Conservation (phyloP, 2,329 filamentous ascomycete genomes). For the Coniochaeta ligniaria region DNA sequence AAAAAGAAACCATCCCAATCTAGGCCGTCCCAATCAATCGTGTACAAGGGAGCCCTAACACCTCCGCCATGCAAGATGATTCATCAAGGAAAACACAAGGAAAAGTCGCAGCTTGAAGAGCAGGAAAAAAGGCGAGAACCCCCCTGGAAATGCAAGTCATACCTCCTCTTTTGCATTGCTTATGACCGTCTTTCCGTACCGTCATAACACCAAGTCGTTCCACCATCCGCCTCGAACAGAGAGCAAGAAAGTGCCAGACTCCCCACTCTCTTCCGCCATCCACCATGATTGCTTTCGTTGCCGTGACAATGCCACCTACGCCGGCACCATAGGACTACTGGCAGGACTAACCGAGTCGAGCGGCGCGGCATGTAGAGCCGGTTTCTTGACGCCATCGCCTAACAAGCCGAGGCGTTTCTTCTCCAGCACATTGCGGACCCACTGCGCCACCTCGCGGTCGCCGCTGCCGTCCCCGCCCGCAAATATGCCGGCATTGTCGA, state of each 20-base stretch:
- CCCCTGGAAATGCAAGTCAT: neutral
- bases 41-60: constrained; percentile 1
- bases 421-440: constrained; percentile 70
- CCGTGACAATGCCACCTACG: neutral
- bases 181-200: neutral
- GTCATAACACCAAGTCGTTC: neutral
- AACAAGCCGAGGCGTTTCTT: constrained; percentile 51
- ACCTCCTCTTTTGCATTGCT: neutral
- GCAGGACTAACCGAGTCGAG: constrained; percentile 63
- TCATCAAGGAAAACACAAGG: neutral
- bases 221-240: neutral
- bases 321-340: constrained; percentile 26
- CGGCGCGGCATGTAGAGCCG: constrained; percentile 81
- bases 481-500: constrained; percentile 18
- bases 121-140: neutral
- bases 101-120: neutral
- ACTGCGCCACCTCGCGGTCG: constrained; percentile 78
- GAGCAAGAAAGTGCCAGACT: neutral
- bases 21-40: constrained; percentile 1
- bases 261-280: neutral
- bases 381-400: constrained; percentile 46
- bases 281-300: neutral
- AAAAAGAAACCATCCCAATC: neutral
- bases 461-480: constrained; percentile 36
- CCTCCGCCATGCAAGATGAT: constrained; percentile 1